Percentiles rank a stretch among this genome's conserved stretches.
Evolutionary conservation across 805 yeast genomes (phyloP).

Genomic region (Saccharomycopsis amapae): DNA sequence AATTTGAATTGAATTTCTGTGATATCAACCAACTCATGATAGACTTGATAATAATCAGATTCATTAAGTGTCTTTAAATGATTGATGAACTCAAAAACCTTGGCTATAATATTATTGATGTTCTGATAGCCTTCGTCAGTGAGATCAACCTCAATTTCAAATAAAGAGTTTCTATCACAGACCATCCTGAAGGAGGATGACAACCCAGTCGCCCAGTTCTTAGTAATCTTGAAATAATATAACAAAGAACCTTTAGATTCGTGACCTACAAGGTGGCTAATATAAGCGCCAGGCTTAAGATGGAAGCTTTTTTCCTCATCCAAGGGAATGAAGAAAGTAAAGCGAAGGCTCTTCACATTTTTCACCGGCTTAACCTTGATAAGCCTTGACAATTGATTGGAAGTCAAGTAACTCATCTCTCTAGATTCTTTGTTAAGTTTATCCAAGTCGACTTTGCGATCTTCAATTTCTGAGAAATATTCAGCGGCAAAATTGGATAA

Average conservation of each 20-base stretch:
- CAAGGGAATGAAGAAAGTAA: constrained; percentile 65
- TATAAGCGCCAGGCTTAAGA: constrained; percentile 61
- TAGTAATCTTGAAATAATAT: constrained; percentile 49
- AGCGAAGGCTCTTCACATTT: constrained; percentile 61
- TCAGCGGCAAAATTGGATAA: constrained; percentile 65
- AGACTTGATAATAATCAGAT: constrained; percentile 58
- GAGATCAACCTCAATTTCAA: constrained; percentile 65
- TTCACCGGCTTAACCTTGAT: constrained; percentile 74
- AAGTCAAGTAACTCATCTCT: constrained; percentile 38
- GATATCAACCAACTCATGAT: constrained; percentile 65
- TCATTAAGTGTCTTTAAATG: constrained; percentile 46
- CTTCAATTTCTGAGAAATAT: constrained; percentile 22
- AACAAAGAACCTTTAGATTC: constrained; percentile 85
- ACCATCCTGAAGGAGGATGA: constrained; percentile 65
- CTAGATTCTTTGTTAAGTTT: constrained; percentile 2
- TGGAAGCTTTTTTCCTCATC: constrained; percentile 63
- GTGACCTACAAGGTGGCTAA: constrained; percentile 83
- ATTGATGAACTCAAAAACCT: constrained; percentile 66
- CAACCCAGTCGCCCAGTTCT: constrained; percentile 75
- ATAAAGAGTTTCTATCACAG: constrained; percentile 59
- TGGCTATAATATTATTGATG: constrained; percentile 52
- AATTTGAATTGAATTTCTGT: constrained; percentile 69
- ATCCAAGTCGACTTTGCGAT: constrained; percentile 10
- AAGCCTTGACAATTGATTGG: constrained; percentile 43
- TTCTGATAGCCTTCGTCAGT: constrained; percentile 64